Evolutionary conservation across 176 grass and related monocot genomes (phyloP).

Genomic region (Coix lacrymajobi): DNA sequence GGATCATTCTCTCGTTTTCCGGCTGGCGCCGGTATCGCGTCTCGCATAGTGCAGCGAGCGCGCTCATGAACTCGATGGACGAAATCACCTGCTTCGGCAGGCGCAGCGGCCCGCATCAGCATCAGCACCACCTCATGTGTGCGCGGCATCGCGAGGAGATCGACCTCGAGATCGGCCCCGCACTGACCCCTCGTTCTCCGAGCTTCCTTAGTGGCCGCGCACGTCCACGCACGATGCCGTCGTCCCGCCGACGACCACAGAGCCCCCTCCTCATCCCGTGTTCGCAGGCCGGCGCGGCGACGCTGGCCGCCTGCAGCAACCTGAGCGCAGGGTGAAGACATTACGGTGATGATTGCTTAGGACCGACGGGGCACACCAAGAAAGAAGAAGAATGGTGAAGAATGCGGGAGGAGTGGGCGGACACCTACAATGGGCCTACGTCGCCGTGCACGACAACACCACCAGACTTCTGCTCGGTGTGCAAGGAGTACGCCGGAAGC

Average conservation of each 20-base stretch:
- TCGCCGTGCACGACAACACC: slow-evolving; percentile 73
- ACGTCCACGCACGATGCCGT: slow-evolving; percentile 40
- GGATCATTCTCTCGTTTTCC: background rate
- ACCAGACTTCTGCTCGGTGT: slow-evolving; percentile 88
- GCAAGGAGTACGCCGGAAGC: slow-evolving; percentile 96
- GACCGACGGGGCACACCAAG: slow-evolving; percentile 45
- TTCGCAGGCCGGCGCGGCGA: slow-evolving; percentile 28
- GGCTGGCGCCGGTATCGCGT: background rate
- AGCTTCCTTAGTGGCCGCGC: slow-evolving; percentile 49
- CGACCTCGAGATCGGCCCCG: slow-evolving; percentile 87
- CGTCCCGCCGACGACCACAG: slow-evolving; percentile 63
- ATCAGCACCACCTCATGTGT: slow-evolving; percentile 65
- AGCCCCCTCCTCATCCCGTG: slow-evolving; percentile 68
- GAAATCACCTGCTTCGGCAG: slow-evolving; percentile 87
- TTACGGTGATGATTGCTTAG: slow-evolving; percentile 43
- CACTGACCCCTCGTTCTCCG: slow-evolving; percentile 76
- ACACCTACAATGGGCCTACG: slow-evolving; percentile 99
- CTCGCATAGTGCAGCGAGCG: background rate
- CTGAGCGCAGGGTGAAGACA: slow-evolving; percentile 38
- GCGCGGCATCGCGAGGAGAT: slow-evolving; percentile 91
- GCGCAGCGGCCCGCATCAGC: slow-evolving; percentile 60
- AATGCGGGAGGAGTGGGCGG: slow-evolving; percentile 96
- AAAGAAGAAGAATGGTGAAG: slow-evolving; percentile 99
- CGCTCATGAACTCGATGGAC: slow-evolving; percentile 75
- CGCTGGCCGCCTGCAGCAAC: background rate